Base-by-base conservation (phyloP, 2,329 filamentous ascomycete genomes). In the Periconia macrospinosa region DNA sequence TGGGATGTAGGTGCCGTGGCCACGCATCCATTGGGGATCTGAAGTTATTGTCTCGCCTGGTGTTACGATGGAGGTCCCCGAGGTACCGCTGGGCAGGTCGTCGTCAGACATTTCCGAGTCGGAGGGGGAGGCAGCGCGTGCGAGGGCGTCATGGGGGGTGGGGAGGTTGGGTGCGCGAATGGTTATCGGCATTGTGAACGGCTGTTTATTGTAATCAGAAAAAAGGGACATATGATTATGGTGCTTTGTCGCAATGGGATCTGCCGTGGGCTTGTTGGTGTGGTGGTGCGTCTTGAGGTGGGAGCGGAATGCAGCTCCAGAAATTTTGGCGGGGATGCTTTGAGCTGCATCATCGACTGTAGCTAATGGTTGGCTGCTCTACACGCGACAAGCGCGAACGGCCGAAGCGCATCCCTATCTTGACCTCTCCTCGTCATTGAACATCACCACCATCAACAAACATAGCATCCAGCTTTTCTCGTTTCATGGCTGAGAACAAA, bases 1-100 rank as follows among this genome's bases (percentile, higher is more conserved):
- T 17, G 84, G 83, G 45, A 90, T 81, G 74, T 91, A 96, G 47
- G 94, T 99, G 62, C 94, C 94, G 78, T 99, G 94, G 67, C 94
- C 94, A 78, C 92, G 77, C 93, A 97, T 97, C 91, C 91, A 97
- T 80, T 97, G 92, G n/a, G 91, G 83, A 75, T 97, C 92, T 60
- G 87, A 84, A 11, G 93, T 97, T 64, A 97, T 90, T 56, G 89
- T 78, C 71, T 95, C 90, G 67, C 93, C 94, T 1, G 93, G 93
- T 1, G 92, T 96, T 62, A 96, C 88, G 61, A 97, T 88, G 43
- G 76, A 75, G 35, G 72, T 74, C 20, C 53, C 54, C 41, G 59
- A 49, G 1, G 60, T 68, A 61, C 47, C 67, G 54, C 60, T 60
- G 2, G 66, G 57, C 15, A 70, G 49, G 40, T 69, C 63, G 49